phyloP scores from a whole-genome alignment of 2,329 filamentous ascomycete species.

The Xylaria sp. region DNA sequence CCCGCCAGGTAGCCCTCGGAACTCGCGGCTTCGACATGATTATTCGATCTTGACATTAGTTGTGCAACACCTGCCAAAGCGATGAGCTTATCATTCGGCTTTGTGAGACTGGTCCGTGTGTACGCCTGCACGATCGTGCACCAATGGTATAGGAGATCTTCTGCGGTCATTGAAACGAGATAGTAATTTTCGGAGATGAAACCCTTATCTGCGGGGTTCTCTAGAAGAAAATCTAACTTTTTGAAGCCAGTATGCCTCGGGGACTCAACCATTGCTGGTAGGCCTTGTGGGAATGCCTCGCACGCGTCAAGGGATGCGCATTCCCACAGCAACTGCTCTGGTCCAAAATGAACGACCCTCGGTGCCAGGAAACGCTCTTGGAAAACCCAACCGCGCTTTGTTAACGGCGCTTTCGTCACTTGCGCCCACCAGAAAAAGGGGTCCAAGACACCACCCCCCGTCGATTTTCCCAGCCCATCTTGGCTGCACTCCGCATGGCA shows the following conservation, averaged over 20 bases:
- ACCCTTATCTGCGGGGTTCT: not conserved
- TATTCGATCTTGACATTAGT: not conserved
- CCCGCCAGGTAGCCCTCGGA: not conserved
- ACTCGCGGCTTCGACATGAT: not conserved
- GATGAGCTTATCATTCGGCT: not conserved
- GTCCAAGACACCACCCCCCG: not conserved
- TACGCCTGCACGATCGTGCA: slow-evolving; percentile 3
- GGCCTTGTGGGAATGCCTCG: not conserved
- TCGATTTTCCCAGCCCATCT: not conserved
- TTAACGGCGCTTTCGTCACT: not conserved
- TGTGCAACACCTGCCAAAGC: slow-evolving; percentile 7
- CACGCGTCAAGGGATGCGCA: not conserved
- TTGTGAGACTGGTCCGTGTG: not conserved
- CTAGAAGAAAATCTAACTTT: not conserved
- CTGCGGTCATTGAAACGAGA: not conserved
- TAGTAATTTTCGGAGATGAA: no score
- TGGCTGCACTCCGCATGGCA: not conserved
- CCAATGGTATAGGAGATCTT: not conserved
- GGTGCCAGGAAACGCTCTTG: not conserved
- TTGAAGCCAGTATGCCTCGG: not conserved
- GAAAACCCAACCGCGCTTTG: slow-evolving; percentile 6
- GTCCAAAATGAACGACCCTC: not conserved
- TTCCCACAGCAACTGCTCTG: not conserved
- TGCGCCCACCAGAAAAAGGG: slow-evolving; percentile 5
- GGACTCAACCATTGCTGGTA: not conserved